Percentiles rank a stretch among this genome's conserved stretches.
Evolutionary conservation across 345 rosid species (phyloP).

Genomic region (Salix brachista): DNA sequence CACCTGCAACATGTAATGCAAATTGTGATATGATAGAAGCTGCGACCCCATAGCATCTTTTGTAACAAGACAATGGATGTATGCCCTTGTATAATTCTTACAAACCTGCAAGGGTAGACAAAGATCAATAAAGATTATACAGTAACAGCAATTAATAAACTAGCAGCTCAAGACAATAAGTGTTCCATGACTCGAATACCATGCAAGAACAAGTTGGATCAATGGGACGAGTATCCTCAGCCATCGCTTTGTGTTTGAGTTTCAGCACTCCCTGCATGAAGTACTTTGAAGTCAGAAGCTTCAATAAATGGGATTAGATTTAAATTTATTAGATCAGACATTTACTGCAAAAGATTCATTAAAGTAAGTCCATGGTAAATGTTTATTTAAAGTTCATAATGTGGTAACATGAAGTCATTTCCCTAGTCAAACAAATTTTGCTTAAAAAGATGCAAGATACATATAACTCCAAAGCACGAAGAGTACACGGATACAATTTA

Average conservation of each 20-base stretch:
- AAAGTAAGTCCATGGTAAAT: not conserved
- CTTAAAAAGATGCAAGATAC: not conserved
- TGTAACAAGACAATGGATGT: conserved; percentile 65
- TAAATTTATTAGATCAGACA: not conserved
- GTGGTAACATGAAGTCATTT: not conserved
- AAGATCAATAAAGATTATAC: not conserved
- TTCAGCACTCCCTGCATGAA: conserved; percentile 61
- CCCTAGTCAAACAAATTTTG: not conserved
- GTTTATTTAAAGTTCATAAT: not conserved
- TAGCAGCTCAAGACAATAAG: not conserved
- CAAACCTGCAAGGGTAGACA: conserved; percentile 51
- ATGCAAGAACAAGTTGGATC: conserved; percentile 69
- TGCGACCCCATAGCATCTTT: conserved; percentile 86
- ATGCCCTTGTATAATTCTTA: conserved; percentile 69
- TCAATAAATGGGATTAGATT: not conserved
- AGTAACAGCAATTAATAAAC: not conserved
- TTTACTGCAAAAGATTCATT: not conserved
- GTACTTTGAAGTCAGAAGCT: not conserved
- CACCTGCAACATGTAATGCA: conserved; percentile 69
- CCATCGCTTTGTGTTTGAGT: conserved; percentile 66
- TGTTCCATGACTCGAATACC: conserved; percentile 35
- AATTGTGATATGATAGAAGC: conserved; percentile 73
- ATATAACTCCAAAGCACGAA: not conserved
- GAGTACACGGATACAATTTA: not conserved
- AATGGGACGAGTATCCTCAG: conserved; percentile 56